Percentiles rank a stretch among this genome's conserved stretches.
These are phyloP conservation scores for Fusarium multiceps DNA, from an alignment of 2,329 filamentous ascomycete species.

Conservation along the genomic window DNA sequence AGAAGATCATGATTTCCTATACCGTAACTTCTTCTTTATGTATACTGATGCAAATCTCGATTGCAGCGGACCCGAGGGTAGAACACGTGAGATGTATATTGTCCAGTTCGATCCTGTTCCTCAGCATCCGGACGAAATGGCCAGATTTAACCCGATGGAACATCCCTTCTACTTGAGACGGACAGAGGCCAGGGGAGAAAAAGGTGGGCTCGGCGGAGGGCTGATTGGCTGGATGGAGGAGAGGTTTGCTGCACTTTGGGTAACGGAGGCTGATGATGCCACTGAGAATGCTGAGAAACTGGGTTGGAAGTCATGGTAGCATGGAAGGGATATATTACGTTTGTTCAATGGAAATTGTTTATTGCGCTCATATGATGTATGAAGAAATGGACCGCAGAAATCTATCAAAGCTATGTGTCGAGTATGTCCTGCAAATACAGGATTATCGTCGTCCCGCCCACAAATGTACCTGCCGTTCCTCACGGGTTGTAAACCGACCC, in stretches of 20 bases:
- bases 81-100: neutral
- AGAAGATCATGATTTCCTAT: neutral
- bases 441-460: too few relatives aligned
- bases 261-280: neutral
- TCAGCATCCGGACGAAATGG: neutral
- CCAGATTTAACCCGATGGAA: neutral
- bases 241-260: neutral
- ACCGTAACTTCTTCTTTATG: neutral
- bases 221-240: neutral
- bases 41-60: neutral
- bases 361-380: too few relatives aligned
- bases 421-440: too few relatives aligned
- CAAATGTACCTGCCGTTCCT: too few relatives aligned
- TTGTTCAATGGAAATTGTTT: too few relatives aligned
- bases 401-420: too few relatives aligned
- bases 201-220: neutral
- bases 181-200: neutral
- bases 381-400: too few relatives aligned
- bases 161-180: neutral
- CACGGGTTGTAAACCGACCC: too few relatives aligned
- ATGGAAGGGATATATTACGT: neutral
- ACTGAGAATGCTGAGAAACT: neutral
- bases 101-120: neutral
- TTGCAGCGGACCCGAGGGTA: neutral
- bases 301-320: neutral